A percentile compares a stretch with the other conserved stretches of the same genome.
These are phyloP conservation scores for Mortierella alpina DNA, from an alignment of 192 early-diverging fungal genomes.

Conservation along the genomic window DNA sequence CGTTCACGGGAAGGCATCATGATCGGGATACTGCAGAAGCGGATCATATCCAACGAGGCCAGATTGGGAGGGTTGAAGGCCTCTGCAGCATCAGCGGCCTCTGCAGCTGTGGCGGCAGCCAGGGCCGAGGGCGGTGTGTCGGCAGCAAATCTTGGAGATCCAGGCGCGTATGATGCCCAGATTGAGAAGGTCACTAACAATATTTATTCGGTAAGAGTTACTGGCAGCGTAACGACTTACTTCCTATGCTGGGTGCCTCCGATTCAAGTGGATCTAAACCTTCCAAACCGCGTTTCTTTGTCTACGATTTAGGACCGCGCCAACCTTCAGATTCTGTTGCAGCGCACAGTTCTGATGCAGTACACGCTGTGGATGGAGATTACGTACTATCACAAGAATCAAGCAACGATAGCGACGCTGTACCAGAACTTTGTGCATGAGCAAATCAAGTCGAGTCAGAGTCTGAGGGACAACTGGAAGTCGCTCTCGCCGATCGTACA, in stretches of 20 bases:
- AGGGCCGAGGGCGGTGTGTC: slow-evolving; percentile 9
- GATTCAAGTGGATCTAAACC: neutral
- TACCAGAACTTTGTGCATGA: slow-evolving; percentile 70
- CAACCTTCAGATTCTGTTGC: slow-evolving; percentile 59
- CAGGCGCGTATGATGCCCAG: slow-evolving; percentile 17
- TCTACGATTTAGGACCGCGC: slow-evolving; percentile 55
- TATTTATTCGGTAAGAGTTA: slow-evolving; percentile 16
- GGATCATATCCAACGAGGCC: slow-evolving; percentile 57
- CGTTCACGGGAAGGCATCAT: slow-evolving; percentile 35
- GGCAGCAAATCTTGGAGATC: neutral
- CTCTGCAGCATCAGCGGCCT: slow-evolving; percentile 6
- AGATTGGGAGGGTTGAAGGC: slow-evolving; percentile 42
- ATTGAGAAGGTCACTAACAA: slow-evolving; percentile 17
- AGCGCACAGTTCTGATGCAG: slow-evolving; percentile 58
- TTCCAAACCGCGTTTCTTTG: neutral
- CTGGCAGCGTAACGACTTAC: neutral
- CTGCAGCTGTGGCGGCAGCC: neutral
- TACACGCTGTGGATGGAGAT: slow-evolving; percentile 68
- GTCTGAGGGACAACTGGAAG: slow-evolving; percentile 61
- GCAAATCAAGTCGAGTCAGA: slow-evolving; percentile 59
- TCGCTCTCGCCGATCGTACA: slow-evolving; percentile 55
- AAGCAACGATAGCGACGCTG: slow-evolving; percentile 60
- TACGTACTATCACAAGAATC: slow-evolving; percentile 67
- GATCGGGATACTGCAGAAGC: slow-evolving; percentile 61
- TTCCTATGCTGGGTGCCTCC: neutral